Base-by-base conservation (phyloP, 352 stramenopile species). In the Halophytophthora polymorphica region DNA sequence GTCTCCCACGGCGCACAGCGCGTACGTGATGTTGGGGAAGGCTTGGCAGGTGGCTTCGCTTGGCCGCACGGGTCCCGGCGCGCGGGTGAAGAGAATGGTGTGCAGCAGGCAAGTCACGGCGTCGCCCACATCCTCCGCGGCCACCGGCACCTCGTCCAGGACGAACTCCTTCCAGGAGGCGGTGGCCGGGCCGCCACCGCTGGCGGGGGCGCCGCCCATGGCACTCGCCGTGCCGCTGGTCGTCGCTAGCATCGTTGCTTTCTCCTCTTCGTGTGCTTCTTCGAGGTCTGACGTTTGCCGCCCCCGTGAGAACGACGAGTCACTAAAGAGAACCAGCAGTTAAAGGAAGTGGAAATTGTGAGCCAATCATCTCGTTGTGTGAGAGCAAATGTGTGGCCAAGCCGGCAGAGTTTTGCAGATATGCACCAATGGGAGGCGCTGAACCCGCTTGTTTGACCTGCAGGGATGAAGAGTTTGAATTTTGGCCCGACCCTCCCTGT, bases 1-100 rank as follows among this genome's bases (percentile, higher is more conserved):
- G 45, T 93, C 83, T 34, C 78, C 82, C 22, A 89, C 82, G 22
- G 77, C 77, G 42, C 81, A 90, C 33, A 89, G 57, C 37, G 83
- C 77, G 56, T 93, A 93, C 28, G 80, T 88, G 41, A 93, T 71
- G 38, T 62, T 75, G 6, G 80, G 83, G 52, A 93, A 93, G 28
- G 73, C 67, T 21, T 86, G 73, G 51, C 83, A 93, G 43, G 83
- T 83, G 36, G 80, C 77, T 53, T 93, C 80, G 19, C 73, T 88
- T 1, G 83, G 83, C 0, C 79, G 73, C 23, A 91, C 80, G 17
- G 80, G 83, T 0, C 83, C 83, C 0, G 80, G 83, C 8, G 83
- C 81, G 21, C 83, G 61, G 14, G 80, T 88, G 64, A 93, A 93
- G 18, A 93, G 63, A 50, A 93, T 87, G 5, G 78, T 91, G 57